Evolutionary conservation across 2,329 filamentous ascomycete species (phyloP), one percentile per base, ranked within the genome.

Genomic region (Trichoderma koningiopsis): DNA sequence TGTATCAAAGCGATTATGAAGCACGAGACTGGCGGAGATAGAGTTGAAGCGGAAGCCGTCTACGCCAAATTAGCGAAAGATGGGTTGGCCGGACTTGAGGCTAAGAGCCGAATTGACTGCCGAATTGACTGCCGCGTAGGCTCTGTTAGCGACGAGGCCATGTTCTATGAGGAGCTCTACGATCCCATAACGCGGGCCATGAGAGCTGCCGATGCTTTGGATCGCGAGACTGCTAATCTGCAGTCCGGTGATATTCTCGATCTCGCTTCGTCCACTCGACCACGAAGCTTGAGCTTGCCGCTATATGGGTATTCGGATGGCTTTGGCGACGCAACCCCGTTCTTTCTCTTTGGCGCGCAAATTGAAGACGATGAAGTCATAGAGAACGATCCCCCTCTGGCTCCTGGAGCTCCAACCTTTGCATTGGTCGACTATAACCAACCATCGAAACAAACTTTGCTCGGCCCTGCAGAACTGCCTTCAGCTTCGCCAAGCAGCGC

Each of bases 141-240:
- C 16, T 70, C 59, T 24, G 49, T 31, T 14, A 70, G 74, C 22
- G 66, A 70, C 35, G 69, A 73, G 7, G 55, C 72, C 4, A 69
- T 69, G 16, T 72, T 69, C 27, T 69, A 72, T 19, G 69, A 73
- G n/a, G 71, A 73, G 40, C 68, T 73, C n/a, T 77, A 82, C 52
- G 86, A 88, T 72, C 85, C 86, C 56, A 84, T 83, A 68, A 83
- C 81, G 27, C 81, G 79, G 72, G 86, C 87, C 43, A 89, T 89
- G 86, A 81, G 84, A 73, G 86, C 86, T 19, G 87, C 87, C 8
- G 87, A 89, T 68, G 84, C 83, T 2, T 80, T 89, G 47, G 85
- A 89, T 73, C 81, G 81, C 66, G 80, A 86, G 71, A 89, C 87
- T 0, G 86, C 83, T 59, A 84, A 79, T 27, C 76, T 89, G n/a